phyloP scores from a whole-genome alignment of 2,329 filamentous ascomycete genomes.

The Exophiala phaeomuriformis region DNA sequence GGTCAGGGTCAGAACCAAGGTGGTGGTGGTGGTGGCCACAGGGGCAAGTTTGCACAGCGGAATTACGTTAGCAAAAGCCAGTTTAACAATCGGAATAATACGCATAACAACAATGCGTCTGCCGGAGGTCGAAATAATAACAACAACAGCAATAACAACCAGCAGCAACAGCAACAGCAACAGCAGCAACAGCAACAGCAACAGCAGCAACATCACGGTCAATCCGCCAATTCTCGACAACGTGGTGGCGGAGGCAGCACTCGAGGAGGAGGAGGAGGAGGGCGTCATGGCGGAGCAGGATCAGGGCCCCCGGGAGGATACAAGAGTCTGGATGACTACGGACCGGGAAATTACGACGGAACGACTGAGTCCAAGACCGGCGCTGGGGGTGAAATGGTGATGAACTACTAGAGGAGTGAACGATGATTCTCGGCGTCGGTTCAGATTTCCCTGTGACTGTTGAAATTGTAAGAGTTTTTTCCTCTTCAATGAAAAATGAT shows the following conservation, averaged over 20 bases:
- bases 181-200: background rate
- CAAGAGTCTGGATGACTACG: slow-evolving; percentile 58
- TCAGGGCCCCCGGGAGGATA: slow-evolving; percentile 45
- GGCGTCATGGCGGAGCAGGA: slow-evolving; percentile 8
- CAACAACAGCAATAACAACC: background rate
- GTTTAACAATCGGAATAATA: slow-evolving; percentile 22
- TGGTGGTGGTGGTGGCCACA: background rate
- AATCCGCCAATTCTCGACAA: slow-evolving; percentile 6
- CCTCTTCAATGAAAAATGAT: too few species aligned
- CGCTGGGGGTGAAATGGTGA: slow-evolving; percentile 23
- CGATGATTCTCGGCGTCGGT: background rate
- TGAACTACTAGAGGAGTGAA: slow-evolving; percentile 23
- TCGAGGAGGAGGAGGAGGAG: slow-evolving; percentile 1
- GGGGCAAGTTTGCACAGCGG: slow-evolving; percentile 14
- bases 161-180: background rate
- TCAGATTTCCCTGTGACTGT: background rate
- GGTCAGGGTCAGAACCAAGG: slow-evolving; percentile 24
- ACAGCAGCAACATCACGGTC: slow-evolving; percentile 2
- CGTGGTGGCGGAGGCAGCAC: slow-evolving; percentile 10
- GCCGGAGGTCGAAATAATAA: background rate
- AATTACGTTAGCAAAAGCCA: slow-evolving; percentile 22
- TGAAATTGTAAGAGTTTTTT: background rate
- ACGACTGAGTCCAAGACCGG: slow-evolving; percentile 20
- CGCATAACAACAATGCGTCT: slow-evolving; percentile 6
- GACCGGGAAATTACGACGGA: slow-evolving; percentile 29